A percentile compares a stretch with the other conserved stretches of the same genome.
Evolutionary conservation across 2,329 filamentous ascomycete genomes (phyloP).

Genomic region (Fusarium sp.): DNA sequence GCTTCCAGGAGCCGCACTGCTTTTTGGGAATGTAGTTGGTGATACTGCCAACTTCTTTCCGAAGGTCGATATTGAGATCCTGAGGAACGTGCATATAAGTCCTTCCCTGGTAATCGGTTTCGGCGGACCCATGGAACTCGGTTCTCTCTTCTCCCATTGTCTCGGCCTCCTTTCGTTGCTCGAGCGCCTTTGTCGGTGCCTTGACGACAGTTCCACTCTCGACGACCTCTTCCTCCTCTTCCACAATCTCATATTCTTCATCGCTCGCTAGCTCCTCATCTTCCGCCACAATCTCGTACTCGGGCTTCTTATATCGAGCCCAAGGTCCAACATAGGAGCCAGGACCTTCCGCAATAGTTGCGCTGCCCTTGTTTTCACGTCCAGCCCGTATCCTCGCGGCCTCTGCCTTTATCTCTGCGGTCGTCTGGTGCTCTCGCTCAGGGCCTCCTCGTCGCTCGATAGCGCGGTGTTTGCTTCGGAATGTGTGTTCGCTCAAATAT

Average conservation of each 20-base stretch:
- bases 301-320: constrained; percentile 81
- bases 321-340: constrained; percentile 94
- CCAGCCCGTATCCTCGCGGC: constrained; percentile 75
- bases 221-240: constrained; percentile 76
- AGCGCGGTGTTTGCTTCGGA: constrained; percentile 86
- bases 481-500: constrained; percentile 89
- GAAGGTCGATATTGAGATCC: constrained; percentile 86
- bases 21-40: constrained; percentile 98
- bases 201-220: constrained; percentile 71
- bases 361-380: constrained; percentile 86
- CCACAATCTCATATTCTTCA: constrained; percentile 81
- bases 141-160: constrained; percentile 79
- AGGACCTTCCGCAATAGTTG: constrained; percentile 85
- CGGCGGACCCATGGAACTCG: constrained; percentile 83
- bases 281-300: constrained; percentile 79
- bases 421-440: constrained; percentile 66
- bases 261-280: constrained; percentile 81
- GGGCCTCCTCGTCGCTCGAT: constrained; percentile 75
- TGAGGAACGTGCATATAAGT: constrained; percentile 98
- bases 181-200: constrained; percentile 65
- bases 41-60: constrained; percentile 80
- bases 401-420: constrained; percentile 73
- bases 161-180: constrained; percentile 67
- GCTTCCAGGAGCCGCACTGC: constrained; percentile 89
- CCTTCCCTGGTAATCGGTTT: constrained; percentile 93